Percentiles rank a stretch among this genome's conserved stretches.
phyloP scores from a whole-genome alignment of 805 yeast species.

The Sungouiella blattae region DNA sequence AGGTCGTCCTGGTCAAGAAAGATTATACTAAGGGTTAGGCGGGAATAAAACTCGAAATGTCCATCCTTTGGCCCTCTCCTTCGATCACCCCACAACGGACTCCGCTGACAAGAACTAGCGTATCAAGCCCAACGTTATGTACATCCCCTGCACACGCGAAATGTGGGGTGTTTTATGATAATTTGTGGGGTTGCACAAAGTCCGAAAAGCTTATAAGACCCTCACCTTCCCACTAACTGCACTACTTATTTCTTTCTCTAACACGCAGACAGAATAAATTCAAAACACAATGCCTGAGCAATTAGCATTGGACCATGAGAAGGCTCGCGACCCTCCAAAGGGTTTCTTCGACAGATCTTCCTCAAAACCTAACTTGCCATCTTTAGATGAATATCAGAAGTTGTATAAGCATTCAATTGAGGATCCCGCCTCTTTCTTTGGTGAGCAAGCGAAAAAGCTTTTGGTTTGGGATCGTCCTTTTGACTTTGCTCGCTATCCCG shows the following conservation, averaged over 20 bases:
- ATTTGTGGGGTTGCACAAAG: slow-evolving; percentile 14
- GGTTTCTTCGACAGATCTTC: slow-evolving; percentile 16
- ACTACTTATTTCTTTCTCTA: not conserved
- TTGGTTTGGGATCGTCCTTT: slow-evolving; percentile 81
- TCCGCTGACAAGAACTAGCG: not conserved
- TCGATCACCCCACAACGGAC: not conserved
- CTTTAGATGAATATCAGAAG: slow-evolving; percentile 18
- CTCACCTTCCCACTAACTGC: not conserved
- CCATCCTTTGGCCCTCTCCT: not conserved
- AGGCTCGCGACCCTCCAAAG: slow-evolving; percentile 16
- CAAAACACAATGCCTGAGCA: slow-evolving; percentile 15
- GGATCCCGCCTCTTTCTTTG: slow-evolving; percentile 79
- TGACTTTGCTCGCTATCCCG: slow-evolving; percentile 48
- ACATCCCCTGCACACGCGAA: slow-evolving; percentile 3
- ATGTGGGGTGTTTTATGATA: slow-evolving; percentile 4
- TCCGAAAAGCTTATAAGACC: slow-evolving; percentile 8
- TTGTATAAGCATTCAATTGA: slow-evolving; percentile 72
- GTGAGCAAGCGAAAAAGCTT: slow-evolving; percentile 66
- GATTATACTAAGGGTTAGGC: too few species aligned
- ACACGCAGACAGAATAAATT: too few species aligned
- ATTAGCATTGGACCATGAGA: slow-evolving; percentile 18
- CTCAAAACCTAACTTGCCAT: slow-evolving; percentile 12
- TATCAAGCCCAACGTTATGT: not conserved
- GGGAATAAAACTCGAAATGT: too few species aligned
- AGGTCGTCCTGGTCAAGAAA: too few species aligned